Percentiles rank a stretch among this genome's conserved stretches.
phyloP scores from a whole-genome alignment of 129 eudicot genomes.

The Smallanthus sonchifolius region DNA sequence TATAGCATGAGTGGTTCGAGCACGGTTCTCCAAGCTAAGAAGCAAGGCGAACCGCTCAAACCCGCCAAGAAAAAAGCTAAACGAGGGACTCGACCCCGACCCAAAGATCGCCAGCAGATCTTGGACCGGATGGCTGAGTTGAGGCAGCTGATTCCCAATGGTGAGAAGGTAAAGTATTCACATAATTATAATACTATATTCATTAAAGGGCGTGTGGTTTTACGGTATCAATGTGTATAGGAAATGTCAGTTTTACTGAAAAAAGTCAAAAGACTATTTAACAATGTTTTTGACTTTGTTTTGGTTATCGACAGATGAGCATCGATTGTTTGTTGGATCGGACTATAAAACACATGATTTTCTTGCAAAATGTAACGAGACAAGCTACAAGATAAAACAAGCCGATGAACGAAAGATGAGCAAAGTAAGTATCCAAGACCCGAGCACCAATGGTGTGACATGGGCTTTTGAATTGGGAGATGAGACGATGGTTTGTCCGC shows the following conservation, averaged over 20 bases:
- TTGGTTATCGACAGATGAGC: conserved; percentile 58
- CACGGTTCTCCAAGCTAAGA: conserved; percentile 38
- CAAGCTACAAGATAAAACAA: conserved; percentile 52
- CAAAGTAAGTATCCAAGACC: conserved; percentile 12
- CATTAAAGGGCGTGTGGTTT: too few relatives aligned
- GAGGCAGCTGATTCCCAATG: conserved; percentile 83
- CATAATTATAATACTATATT: background rate
- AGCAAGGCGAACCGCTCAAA: conserved; percentile 40
- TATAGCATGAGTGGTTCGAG: conserved; percentile 38
- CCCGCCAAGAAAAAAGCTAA: conserved; percentile 66
- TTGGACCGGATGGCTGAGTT: conserved; percentile 86
- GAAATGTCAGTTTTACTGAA: background rate
- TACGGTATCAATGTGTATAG: too few relatives aligned
- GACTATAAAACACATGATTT: conserved; percentile 85
- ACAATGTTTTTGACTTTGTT: background rate
- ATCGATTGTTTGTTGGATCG: conserved; percentile 82
- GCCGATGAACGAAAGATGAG: conserved; percentile 53
- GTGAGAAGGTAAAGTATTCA: conserved; percentile 59
- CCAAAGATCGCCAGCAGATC: conserved; percentile 87
- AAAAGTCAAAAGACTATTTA: conserved; percentile 9
- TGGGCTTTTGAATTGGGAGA: conserved; percentile 86
- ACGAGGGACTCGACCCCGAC: conserved; percentile 79
- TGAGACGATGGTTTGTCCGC: conserved; percentile 56
- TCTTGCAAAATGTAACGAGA: conserved; percentile 67
- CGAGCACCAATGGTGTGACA: conserved; percentile 46